Conservation (phyloP, 2,329 filamentous ascomycete species). For the Exophiala lecanii-corni region DNA sequence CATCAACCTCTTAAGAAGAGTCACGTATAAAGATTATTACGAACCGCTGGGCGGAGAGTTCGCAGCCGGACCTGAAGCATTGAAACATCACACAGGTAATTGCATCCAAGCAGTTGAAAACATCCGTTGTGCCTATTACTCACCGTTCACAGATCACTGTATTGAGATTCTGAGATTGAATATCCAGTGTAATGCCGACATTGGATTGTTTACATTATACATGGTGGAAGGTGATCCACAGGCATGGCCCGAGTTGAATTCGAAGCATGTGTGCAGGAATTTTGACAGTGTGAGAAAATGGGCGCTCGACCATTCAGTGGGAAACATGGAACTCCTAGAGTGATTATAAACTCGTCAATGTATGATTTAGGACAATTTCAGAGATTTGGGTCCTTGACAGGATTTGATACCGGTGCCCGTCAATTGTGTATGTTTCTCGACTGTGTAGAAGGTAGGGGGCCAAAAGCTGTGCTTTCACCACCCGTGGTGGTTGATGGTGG, state of each 20-base stretch:
- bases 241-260: slow-evolving; percentile 52
- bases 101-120: slow-evolving; percentile 47
- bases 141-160: slow-evolving; percentile 44
- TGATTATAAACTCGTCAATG: too few species aligned
- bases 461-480: too few species aligned
- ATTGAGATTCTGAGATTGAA: slow-evolving; percentile 51
- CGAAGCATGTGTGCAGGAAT: slow-evolving; percentile 51
- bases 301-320: slow-evolving; percentile 50
- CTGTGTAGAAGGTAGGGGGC: too few species aligned
- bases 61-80: slow-evolving; percentile 38
- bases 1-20: slow-evolving; percentile 46
- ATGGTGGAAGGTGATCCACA: slow-evolving; percentile 38
- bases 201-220: slow-evolving; percentile 53
- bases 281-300: slow-evolving; percentile 50
- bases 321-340: slow-evolving; percentile 11
- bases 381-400: too few species aligned
- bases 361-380: too few species aligned
- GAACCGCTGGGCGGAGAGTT: slow-evolving; percentile 43
- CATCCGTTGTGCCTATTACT: slow-evolving; percentile 2
- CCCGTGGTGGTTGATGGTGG: too few species aligned
- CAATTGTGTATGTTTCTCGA: too few species aligned
- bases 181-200: slow-evolving; percentile 53
- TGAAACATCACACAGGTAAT: slow-evolving; percentile 47
- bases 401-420: too few species aligned
- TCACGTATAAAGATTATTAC: slow-evolving; percentile 47